phyloP scores from a whole-genome alignment of 345 rosid genomes.

The Gynandropsis gynandra region DNA sequence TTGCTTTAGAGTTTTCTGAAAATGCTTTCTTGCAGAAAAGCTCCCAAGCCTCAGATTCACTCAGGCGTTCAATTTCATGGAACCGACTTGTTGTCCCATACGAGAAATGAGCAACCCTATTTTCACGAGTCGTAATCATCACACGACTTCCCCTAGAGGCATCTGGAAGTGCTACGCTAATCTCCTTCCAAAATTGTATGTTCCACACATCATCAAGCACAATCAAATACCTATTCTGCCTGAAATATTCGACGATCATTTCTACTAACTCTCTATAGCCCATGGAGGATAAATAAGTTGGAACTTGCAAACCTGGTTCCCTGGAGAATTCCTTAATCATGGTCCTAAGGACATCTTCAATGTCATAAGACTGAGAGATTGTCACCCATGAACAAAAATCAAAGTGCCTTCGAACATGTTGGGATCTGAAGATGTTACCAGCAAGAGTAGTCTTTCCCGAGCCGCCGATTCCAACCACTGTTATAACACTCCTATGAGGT shows the following conservation, averaged over 20 bases:
- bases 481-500: slow-evolving; percentile 20
- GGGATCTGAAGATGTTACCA: slow-evolving; percentile 26
- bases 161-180: slow-evolving; percentile 28
- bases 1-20: slow-evolving; percentile 14
- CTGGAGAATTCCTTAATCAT: slow-evolving; percentile 31
- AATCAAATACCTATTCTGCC: slow-evolving; percentile 29
- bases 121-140: slow-evolving; percentile 27
- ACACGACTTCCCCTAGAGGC: slow-evolving; percentile 27
- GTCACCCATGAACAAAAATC: slow-evolving; percentile 35
- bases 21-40: slow-evolving; percentile 36
- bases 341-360: slow-evolving; percentile 32
- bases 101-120: slow-evolving; percentile 21
- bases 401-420: slow-evolving; percentile 24
- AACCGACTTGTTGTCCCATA: slow-evolving; percentile 20
- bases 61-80: slow-evolving; percentile 24
- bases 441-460: slow-evolving; percentile 37
- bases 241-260: slow-evolving; percentile 25
- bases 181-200: slow-evolving; percentile 27
- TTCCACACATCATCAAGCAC: slow-evolving; percentile 35
- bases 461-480: slow-evolving; percentile 37
- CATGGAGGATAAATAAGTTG: slow-evolving; percentile 20
- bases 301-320: slow-evolving; percentile 21
- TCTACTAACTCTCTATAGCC: slow-evolving; percentile 29
- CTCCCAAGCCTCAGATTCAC: slow-evolving; percentile 26
- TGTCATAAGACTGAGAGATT: slow-evolving; percentile 30